phyloP scores from a whole-genome alignment of 176 grass and related monocot species.

The Hordeum marinum region DNA sequence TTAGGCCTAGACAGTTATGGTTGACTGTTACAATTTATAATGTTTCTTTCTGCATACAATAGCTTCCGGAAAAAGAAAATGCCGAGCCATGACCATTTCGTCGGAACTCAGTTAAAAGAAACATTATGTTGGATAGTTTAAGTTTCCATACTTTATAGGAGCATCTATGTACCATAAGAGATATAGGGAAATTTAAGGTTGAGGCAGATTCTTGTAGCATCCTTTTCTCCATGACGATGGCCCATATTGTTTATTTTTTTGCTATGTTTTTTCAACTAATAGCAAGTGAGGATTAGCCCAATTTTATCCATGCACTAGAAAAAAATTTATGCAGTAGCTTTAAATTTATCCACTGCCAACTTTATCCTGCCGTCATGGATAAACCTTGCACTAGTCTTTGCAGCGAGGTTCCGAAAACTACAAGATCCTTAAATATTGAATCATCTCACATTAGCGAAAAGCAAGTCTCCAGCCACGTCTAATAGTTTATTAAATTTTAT shows the following conservation, averaged over 20 bases:
- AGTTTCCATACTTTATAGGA: background rate
- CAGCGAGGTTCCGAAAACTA: constrained; percentile 20
- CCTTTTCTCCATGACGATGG: background rate
- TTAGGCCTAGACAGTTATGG: background rate
- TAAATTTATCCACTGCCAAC: constrained; percentile 30
- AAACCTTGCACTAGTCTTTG: constrained; percentile 41
- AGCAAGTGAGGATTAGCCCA: background rate
- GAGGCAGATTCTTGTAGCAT: background rate
- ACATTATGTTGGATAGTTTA: background rate
- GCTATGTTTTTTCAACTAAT: too few species aligned
- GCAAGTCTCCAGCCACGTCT: constrained; percentile 14
- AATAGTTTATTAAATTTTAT: constrained; percentile 41
- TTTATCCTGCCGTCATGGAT: constrained; percentile 44
- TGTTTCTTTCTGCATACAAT: constrained; percentile 12
- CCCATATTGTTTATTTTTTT: too few species aligned
- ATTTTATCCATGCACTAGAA: background rate
- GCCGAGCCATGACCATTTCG: background rate
- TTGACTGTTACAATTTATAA: constrained; percentile 1
- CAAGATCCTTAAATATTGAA: constrained; percentile 40
- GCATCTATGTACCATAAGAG: background rate
- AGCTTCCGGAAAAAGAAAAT: constrained; percentile 33
- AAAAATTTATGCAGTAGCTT: too few species aligned
- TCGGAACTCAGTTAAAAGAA: constrained; percentile 10
- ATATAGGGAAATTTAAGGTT: background rate
- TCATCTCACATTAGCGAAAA: constrained; percentile 34